Evolutionary conservation across 2,329 filamentous ascomycete species (phyloP).

Genomic region (Aspergillaceae sp.): DNA sequence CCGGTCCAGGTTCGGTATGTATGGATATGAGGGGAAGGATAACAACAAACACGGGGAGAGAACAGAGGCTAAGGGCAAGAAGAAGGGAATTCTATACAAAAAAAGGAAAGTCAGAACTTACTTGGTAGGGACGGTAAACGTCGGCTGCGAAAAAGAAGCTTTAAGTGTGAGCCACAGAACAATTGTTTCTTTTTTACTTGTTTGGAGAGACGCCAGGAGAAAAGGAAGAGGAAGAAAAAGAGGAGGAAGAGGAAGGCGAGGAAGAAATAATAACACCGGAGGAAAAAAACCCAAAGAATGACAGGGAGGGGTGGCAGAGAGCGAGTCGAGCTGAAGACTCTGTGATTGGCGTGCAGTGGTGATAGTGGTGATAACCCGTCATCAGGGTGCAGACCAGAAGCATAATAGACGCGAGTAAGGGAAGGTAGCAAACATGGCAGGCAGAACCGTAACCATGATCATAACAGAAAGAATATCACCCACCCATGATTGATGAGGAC

Average conservation of each 20-base stretch:
- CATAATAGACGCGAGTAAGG: constrained; percentile 4
- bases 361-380: constrained; percentile 1
- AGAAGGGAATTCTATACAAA: constrained; percentile 3
- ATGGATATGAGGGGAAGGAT: neutral
- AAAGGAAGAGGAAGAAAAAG: constrained; percentile 5
- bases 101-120: constrained; percentile 16
- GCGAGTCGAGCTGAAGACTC: constrained; percentile 1
- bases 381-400: too few relatives aligned
- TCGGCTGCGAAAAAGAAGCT: constrained; percentile 18
- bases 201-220: constrained; percentile 4
- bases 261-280: neutral
- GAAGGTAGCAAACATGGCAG: neutral
- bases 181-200: too few relatives aligned
- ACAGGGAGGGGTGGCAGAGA: neutral
- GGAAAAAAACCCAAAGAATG: constrained; percentile 5
- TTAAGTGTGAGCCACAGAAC: constrained; percentile 1
- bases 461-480: constrained; percentile 1
- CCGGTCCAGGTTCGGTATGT: too few relatives aligned
- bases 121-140: constrained; percentile 32
- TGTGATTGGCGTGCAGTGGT: neutral
- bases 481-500: constrained; percentile 10
- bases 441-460: too few relatives aligned
- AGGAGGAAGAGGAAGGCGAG: constrained; percentile 4
- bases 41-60: neutral
- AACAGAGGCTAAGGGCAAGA: neutral